These are phyloP conservation scores for Dichotomocladium elegans DNA, from an alignment of 371 early-diverging fungal genomes.

Conservation along the genomic window DNA sequence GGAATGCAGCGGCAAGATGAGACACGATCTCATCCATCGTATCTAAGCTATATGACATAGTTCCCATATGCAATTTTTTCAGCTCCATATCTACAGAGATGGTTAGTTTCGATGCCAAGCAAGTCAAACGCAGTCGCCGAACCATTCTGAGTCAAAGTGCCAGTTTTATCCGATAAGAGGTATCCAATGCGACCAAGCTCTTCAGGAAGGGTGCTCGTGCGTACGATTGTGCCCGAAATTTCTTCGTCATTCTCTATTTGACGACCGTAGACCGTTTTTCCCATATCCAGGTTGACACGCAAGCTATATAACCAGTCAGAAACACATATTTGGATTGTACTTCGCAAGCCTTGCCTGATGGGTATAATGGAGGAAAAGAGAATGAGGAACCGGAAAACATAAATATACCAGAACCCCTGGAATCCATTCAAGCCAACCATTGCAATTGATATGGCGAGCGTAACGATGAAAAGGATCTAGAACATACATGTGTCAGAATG, in stretches of 20 bases:
- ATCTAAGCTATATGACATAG: constrained; percentile 89
- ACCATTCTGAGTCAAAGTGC: constrained; percentile 98
- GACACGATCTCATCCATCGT: constrained; percentile 84
- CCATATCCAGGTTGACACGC: constrained; percentile 97
- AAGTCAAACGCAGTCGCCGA: too few relatives aligned
- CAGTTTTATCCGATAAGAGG: constrained; percentile 98
- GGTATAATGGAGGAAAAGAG: constrained; percentile 98
- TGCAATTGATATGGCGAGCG: constrained; percentile 73
- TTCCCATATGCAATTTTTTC: constrained; percentile 96
- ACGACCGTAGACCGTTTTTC: constrained; percentile 88
- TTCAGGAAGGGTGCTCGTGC: constrained; percentile 98
- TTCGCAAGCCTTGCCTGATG: constrained; percentile 82
- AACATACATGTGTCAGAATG: neutral
- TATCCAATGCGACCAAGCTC: constrained; percentile 98
- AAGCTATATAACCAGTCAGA: constrained; percentile 43
- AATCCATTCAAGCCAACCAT: constrained; percentile 94
- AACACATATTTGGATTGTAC: neutral
- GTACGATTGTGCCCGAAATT: constrained; percentile 86
- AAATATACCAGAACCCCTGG: constrained; percentile 86
- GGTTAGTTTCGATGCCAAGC: too few relatives aligned
- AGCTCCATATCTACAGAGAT: constrained; percentile 92
- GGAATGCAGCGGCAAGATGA: constrained; percentile 60
- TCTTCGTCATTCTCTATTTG: constrained; percentile 80
- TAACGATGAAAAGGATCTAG: constrained; percentile 83
- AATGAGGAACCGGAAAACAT: constrained; percentile 93